Evolutionary conservation across 1,139 yeast genomes (phyloP).

Genomic region (Keqinozyma sinolaborantium): DNA sequence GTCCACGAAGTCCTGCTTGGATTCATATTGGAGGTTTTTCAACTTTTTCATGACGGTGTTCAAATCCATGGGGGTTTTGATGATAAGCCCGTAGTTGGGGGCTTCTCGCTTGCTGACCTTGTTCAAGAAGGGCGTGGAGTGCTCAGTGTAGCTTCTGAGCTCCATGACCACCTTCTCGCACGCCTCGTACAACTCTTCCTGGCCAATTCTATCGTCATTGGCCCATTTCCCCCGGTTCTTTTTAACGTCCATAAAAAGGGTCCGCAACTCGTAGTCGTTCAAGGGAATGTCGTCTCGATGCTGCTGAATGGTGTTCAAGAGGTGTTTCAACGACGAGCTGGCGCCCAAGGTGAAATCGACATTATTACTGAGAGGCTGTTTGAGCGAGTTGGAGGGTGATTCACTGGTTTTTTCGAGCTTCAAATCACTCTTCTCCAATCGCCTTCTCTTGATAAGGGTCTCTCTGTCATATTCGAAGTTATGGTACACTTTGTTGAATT

Average conservation of each 20-base stretch:
- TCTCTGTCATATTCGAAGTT: slow-evolving; percentile 82
- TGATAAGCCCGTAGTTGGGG: slow-evolving; percentile 87
- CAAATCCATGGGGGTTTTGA: slow-evolving; percentile 94
- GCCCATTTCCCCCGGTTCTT: slow-evolving; percentile 97
- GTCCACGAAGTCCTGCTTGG: slow-evolving; percentile 85
- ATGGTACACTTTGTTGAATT: slow-evolving; percentile 66
- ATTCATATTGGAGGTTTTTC: slow-evolving; percentile 73
- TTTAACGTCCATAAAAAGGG: slow-evolving; percentile 85
- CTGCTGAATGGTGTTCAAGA: slow-evolving; percentile 72
- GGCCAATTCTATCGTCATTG: slow-evolving; percentile 90
- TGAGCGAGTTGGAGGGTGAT: slow-evolving; percentile 4
- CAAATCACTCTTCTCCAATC: slow-evolving; percentile 76
- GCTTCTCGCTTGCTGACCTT: slow-evolving; percentile 97
- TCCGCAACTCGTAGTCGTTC: slow-evolving; percentile 82
- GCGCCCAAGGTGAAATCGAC: slow-evolving; percentile 27
- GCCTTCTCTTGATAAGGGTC: slow-evolving; percentile 70
- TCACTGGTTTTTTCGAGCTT: slow-evolving; percentile 46
- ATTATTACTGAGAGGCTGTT: slow-evolving; percentile 20
- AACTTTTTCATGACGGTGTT: slow-evolving; percentile 91
- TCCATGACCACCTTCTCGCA: slow-evolving; percentile 94
- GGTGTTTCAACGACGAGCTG: slow-evolving; percentile 84
- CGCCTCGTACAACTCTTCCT: slow-evolving; percentile 95
- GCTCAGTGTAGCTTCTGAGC: slow-evolving; percentile 88
- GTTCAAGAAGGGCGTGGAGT: slow-evolving; percentile 92
- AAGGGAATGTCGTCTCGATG: slow-evolving; percentile 71